These are phyloP conservation scores for Allomyces macrogynus DNA, from an alignment of 192 early-diverging fungal species.

Conservation along the genomic window DNA sequence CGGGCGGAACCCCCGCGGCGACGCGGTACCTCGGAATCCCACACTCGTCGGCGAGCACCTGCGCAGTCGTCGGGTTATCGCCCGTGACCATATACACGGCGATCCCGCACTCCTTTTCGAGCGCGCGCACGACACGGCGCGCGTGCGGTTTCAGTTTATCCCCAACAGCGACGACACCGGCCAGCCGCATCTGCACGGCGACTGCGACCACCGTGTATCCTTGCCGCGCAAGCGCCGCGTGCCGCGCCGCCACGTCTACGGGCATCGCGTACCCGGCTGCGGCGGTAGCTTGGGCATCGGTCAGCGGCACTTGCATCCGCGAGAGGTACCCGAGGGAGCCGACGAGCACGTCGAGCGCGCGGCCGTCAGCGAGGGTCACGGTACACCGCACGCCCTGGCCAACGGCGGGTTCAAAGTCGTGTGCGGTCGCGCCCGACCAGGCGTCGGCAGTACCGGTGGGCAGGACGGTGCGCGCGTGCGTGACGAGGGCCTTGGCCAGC, in stretches of 20 bases:
- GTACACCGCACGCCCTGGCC: slow-evolving; percentile 48
- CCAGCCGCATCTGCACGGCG: slow-evolving; percentile 32
- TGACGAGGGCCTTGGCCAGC: slow-evolving; percentile 53
- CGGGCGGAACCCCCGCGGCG: slow-evolving; percentile 74
- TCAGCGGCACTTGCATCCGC: slow-evolving; percentile 19
- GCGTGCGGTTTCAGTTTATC: slow-evolving; percentile 70
- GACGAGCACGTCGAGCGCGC: slow-evolving; percentile 27
- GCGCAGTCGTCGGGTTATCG: slow-evolving; percentile 68
- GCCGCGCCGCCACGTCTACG: neutral
- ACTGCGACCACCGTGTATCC: slow-evolving; percentile 70
- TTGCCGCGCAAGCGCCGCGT: slow-evolving; percentile 23
- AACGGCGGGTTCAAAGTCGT: slow-evolving; percentile 41
- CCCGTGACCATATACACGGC: slow-evolving; percentile 82
- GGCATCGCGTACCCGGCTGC: slow-evolving; percentile 6
- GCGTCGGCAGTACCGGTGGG: slow-evolving; percentile 8
- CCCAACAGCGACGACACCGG: slow-evolving; percentile 59
- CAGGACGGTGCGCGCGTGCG: slow-evolving; percentile 29
- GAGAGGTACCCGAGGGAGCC: slow-evolving; percentile 52
- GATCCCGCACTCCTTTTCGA: slow-evolving; percentile 47
- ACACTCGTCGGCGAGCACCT: slow-evolving; percentile 56
- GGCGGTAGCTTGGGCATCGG: slow-evolving; percentile 12
- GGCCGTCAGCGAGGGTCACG: slow-evolving; percentile 14
- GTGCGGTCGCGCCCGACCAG: slow-evolving; percentile 18
- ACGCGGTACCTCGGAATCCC: slow-evolving; percentile 49
- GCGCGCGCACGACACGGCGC: slow-evolving; percentile 37